Base-by-base conservation (phyloP, 805 yeast species). In the Metschnikowia shivogae region DNA sequence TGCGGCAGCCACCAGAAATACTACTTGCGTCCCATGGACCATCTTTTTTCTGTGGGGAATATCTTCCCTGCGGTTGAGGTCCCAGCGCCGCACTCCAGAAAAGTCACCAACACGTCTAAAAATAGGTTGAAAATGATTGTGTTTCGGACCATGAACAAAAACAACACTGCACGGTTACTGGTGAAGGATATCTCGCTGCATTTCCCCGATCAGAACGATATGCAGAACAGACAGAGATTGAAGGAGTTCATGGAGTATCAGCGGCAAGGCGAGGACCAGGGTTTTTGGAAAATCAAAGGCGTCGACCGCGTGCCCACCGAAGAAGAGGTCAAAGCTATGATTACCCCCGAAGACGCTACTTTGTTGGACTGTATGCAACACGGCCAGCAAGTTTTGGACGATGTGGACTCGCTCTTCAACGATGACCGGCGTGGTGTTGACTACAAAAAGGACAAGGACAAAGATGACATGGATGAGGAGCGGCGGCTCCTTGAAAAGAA, bases 231-330 rank as follows among this genome's bases (percentile, higher is more conserved):
- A 56, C 98, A 92, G 67, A 76, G 97, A 50, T 74, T 93, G 45
- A 93, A 93, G 64, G 99, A 93, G 67, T 93, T 93, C 57, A 93
- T 93, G 99, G 97, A 90, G 58, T 93, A 87, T 58, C 97, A 92
- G 67, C 75, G 97, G 56, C 81, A 84, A 32, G 98, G 98, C 10
- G 88, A 84, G 6, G 97, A 90, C 63, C 96, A 89, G 55, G 97
- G 97, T 0, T 86, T 72, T 58, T 93, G 99, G 99, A 92, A 89
- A 59, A 73, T 93, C 46, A 88, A 88, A 57, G 63, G 61, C 37
- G 54, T 55, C 33, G 80, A 77, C 40, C 72, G 76, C 1, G 71
- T 90, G 9, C 93, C 96, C 1, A 77, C 72, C 34, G 89, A 84
- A 58, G 93, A 86, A 34, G 83, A 80, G 37, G 81, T 87, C 2